Base-by-base conservation (phyloP, 2,329 filamentous ascomycete genomes). In the Magnaporthales sp. region DNA sequence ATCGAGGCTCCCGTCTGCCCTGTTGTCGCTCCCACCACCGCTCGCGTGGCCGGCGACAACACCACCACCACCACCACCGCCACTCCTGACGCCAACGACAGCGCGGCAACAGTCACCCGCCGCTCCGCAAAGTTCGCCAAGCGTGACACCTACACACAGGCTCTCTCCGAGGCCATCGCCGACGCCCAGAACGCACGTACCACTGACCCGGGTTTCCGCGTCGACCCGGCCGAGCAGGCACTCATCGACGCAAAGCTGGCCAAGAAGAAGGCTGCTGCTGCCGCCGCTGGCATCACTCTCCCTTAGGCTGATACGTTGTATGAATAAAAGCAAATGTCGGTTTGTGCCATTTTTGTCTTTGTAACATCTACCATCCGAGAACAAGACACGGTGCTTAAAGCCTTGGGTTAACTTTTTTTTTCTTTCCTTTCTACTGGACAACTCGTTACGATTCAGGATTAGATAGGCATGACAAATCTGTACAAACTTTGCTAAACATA, bases 1-100 rank as follows among this genome's bases (percentile, higher is more conserved):
- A 73, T 74, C 22, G 72, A 74, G 60, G 38, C 69, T 29, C 74
- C 64, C 1, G 60, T 65, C 6, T 74, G 70, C 65, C n/a, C 64
- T 10, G 11, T 22, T 4, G 63, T 30, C 62, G 31, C 26, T 13
- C 22, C 51, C 4, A 6, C 51, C 4, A 6, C 51, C 8, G 24
- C 51, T 9, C n/a, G 51, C n/a, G 24, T 26, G 32, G 32, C 32
- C 15, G 19, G 32, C 32, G 19, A 46, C 32, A 51, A n/a, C 61
- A 30, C 61, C 61, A 26, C 22, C 56, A 9, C 56, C 24, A 11
- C 56, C 56, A 24, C 6, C 26, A 30, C 27, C n/a, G 9, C 4
- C 61, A n/a, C n/a, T n/a, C n/a, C n/a, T n/a, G n/a, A n/a, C n/a
- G n/a, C n/a, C n/a, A n/a, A n/a, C n/a, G n/a, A n/a, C n/a, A n/a